A percentile compares a stretch with the other conserved stretches of the same genome.
These are phyloP conservation scores for Aeschynomene evenia DNA, from an alignment of 306 rosid species.

Conservation along the genomic window DNA sequence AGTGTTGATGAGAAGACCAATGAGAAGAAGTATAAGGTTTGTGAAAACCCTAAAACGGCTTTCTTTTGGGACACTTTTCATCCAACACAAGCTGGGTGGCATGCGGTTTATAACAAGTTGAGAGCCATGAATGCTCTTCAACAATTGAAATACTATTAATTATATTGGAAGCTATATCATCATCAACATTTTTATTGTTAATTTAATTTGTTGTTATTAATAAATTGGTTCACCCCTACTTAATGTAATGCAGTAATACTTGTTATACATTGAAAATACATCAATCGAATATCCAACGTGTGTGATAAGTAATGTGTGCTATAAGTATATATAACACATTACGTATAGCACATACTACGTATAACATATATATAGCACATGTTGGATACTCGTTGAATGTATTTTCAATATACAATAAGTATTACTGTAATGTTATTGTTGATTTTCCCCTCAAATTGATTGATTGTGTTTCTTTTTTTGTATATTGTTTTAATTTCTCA, in stretches of 20 bases:
- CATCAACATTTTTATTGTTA: not conserved
- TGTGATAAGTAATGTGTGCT: no score
- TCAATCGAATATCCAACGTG: no score
- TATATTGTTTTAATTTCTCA: not conserved
- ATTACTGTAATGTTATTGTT: not conserved
- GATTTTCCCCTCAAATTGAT: not conserved
- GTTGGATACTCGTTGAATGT: no score
- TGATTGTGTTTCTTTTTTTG: not conserved
- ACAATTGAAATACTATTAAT: not conserved
- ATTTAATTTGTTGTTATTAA: not conserved
- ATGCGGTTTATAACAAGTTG: conserved; percentile 46
- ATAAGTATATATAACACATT: no score
- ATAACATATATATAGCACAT: no score
- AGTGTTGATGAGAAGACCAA: conserved; percentile 37
- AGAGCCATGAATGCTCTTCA: not conserved
- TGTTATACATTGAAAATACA: not conserved
- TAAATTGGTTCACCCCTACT: not conserved
- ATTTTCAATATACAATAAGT: no score
- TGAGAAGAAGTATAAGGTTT: conserved; percentile 48
- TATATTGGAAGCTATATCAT: no score
- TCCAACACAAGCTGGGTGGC: conserved; percentile 78
- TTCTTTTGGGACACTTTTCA: conserved; percentile 78
- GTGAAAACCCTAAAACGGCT: conserved; percentile 48
- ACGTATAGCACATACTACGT: no score
- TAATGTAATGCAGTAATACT: no score